A percentile compares a stretch with the other conserved stretches of the same genome.
These are phyloP conservation scores for Aspergillus carbonarius DNA, from an alignment of 2,329 filamentous ascomycete genomes.

Conservation along the genomic window DNA sequence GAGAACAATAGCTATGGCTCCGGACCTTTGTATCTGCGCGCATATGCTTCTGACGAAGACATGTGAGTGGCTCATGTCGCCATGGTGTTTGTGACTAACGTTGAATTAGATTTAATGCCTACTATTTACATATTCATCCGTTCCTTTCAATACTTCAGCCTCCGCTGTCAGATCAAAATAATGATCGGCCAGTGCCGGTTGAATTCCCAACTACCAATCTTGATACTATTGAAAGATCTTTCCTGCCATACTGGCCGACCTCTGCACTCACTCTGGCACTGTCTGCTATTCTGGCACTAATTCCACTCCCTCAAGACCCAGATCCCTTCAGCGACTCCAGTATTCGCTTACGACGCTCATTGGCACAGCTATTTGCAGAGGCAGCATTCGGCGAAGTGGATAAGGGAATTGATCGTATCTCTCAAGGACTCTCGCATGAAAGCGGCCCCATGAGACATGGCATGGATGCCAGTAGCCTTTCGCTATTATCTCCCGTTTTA, in stretches of 20 bases:
- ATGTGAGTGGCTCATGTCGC: conserved; percentile 15
- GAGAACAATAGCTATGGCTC: background rate
- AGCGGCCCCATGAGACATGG: background rate
- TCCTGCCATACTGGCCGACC: conserved; percentile 21
- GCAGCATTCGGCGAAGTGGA: conserved; percentile 20
- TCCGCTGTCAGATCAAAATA: background rate
- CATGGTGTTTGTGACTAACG: background rate
- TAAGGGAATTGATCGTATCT: conserved; percentile 13
- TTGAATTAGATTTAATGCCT: conserved; percentile 22
- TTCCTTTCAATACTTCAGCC: conserved; percentile 26
- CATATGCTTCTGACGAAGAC: conserved; percentile 22
- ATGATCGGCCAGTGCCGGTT: background rate
- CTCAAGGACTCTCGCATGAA: background rate
- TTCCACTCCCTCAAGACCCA: conserved; percentile 16
- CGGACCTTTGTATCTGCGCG: conserved; percentile 10
- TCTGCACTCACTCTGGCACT: conserved; percentile 23
- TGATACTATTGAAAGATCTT: conserved; percentile 9
- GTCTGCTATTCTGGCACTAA: conserved; percentile 23
- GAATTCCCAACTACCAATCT: background rate
- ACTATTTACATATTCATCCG: conserved; percentile 29
- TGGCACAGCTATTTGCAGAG: conserved; percentile 24
- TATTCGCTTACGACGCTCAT: conserved; percentile 18
- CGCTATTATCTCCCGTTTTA: conserved; percentile 18
- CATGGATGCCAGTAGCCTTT: conserved; percentile 17
- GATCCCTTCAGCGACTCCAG: conserved; percentile 8